Evolutionary conservation across 1,284 basidiomycete genomes (phyloP).

Genomic region (Heterobasidion parviporum): DNA sequence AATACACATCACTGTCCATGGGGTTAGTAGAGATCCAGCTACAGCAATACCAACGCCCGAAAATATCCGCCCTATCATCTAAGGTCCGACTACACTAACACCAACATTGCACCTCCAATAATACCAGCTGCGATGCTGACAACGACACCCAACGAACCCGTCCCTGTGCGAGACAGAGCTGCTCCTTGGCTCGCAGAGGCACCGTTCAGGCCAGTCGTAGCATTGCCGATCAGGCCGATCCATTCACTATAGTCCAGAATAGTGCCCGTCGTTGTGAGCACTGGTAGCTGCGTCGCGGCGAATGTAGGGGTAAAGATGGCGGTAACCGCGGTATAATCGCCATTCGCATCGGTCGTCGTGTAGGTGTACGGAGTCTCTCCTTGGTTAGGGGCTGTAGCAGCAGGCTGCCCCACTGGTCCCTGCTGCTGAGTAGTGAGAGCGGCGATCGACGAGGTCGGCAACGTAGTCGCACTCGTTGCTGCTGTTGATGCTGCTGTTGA

Average conservation of each 20-base stretch:
- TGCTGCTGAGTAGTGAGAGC: conserved; percentile 21
- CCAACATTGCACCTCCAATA: not conserved
- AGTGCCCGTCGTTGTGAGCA: conserved; percentile 35
- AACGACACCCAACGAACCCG: not conserved
- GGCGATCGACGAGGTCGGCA: conserved; percentile 16
- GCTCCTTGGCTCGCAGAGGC: not conserved
- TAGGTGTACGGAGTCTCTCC: conserved; percentile 49
- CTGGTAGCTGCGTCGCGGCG: conserved; percentile 29
- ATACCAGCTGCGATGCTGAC: not conserved
- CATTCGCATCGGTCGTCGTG: conserved; percentile 51
- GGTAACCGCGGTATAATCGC: conserved; percentile 33
- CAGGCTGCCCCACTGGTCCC: conserved; percentile 55
- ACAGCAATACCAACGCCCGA: not conserved
- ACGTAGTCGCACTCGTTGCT: conserved; percentile 16
- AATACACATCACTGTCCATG: not conserved
- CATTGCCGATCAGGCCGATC: conserved; percentile 34
- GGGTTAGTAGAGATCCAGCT: no score
- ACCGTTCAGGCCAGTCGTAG: conserved; percentile 20
- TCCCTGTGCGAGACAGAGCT: not conserved
- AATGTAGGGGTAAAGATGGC: conserved; percentile 54
- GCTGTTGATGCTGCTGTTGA: conserved; percentile 15
- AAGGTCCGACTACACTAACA: not conserved
- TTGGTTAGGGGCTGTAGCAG: conserved; percentile 27
- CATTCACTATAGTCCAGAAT: conserved; percentile 47
- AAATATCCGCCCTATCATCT: not conserved